These are phyloP conservation scores for Kwoniella pini DNA, from an alignment of 768 basidiomycete genomes.

Conservation along the genomic window DNA sequence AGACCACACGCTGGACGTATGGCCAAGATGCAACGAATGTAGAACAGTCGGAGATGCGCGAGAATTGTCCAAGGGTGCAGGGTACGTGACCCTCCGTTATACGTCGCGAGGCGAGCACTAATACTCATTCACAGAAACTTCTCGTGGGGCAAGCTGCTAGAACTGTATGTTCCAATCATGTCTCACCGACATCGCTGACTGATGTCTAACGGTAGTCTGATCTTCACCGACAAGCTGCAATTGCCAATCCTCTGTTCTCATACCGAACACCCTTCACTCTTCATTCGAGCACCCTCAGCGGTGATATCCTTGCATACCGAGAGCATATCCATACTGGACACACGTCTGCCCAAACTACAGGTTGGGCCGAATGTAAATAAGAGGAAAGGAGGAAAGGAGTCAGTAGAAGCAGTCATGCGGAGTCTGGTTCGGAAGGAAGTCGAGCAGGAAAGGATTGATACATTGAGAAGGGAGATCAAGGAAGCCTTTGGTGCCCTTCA, in stretches of 20 bases:
- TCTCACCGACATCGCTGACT: too few relatives aligned
- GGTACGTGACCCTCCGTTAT: background rate
- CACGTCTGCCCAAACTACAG: conserved; percentile 44
- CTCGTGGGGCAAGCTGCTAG: conserved; percentile 44
- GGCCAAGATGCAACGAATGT: conserved; percentile 34
- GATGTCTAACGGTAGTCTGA: conserved; percentile 10
- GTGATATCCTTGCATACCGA: conserved; percentile 15
- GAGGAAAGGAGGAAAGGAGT: conserved; percentile 33
- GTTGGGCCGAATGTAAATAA: conserved; percentile 45
- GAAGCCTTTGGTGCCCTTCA: background rate
- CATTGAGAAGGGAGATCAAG: conserved; percentile 16
- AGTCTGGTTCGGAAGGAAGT: conserved; percentile 23
- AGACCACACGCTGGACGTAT: conserved; percentile 16
- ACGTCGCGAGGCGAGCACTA: background rate
- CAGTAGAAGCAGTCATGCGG: conserved; percentile 22
- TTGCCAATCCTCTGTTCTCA: conserved; percentile 28
- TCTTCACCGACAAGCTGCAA: conserved; percentile 27
- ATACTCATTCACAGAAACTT: conserved; percentile 11
- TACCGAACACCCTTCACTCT: background rate
- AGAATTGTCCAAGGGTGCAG: background rate
- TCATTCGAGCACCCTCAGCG: background rate
- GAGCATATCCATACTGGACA: conserved; percentile 28
- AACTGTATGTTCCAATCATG: conserved; percentile 30
- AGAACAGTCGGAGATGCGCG: conserved; percentile 9
- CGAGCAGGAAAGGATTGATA: conserved; percentile 17